These are phyloP conservation scores for Sporopachydermia quercuum DNA, from an alignment of 805 yeast genomes.

Conservation along the genomic window DNA sequence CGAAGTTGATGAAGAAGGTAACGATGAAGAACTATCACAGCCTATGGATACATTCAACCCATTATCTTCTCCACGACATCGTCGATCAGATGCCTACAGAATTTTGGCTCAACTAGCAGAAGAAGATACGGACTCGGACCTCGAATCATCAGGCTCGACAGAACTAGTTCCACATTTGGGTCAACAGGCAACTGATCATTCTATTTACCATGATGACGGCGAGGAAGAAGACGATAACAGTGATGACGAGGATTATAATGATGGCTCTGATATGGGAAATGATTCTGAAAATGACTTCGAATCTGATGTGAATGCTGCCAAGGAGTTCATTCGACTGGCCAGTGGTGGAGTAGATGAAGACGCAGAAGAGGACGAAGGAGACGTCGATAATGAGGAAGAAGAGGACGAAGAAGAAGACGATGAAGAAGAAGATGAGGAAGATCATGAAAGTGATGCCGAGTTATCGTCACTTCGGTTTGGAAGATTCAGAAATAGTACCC, in stretches of 20 bases:
- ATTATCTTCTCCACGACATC: background rate
- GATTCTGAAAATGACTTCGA: constrained; percentile 11
- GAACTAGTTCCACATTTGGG: too few species aligned
- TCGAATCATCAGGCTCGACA: too few species aligned
- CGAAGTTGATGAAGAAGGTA: background rate
- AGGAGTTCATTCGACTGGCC: constrained; percentile 11
- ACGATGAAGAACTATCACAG: background rate
- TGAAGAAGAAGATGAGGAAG: constrained; percentile 12
- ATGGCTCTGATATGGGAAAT: constrained; percentile 16
- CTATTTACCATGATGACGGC: constrained; percentile 6
- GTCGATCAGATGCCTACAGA: background rate
- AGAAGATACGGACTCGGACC: constrained; percentile 5
- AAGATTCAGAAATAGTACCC: constrained; percentile 9
- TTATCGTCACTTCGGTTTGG: too few species aligned
- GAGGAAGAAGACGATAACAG: constrained; percentile 11
- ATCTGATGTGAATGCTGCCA: too few species aligned
- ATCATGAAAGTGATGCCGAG: constrained; percentile 10
- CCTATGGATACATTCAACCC: background rate
- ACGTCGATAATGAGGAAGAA: constrained; percentile 12
- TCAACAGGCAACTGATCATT: too few species aligned
- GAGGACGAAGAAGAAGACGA: constrained; percentile 15
- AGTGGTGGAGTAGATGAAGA: constrained; percentile 12
- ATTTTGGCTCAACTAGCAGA: constrained; percentile 2
- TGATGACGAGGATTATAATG: constrained; percentile 11
- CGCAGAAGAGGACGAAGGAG: constrained; percentile 9